These are phyloP conservation scores for Kregervanrija fluxuum DNA, from an alignment of 805 yeast genomes.

Conservation along the genomic window DNA sequence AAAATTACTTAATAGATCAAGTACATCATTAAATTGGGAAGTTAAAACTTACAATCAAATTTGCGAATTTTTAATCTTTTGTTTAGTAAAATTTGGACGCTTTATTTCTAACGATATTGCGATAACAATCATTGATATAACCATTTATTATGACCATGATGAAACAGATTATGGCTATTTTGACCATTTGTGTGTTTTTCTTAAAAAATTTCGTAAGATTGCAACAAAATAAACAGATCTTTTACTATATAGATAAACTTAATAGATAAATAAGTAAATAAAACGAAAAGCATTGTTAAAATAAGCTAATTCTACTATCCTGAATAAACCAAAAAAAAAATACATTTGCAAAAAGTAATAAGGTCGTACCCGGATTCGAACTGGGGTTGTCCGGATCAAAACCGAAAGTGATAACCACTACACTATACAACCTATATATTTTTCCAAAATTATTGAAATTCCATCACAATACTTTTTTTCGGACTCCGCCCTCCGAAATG, in stretches of 20 bases:
- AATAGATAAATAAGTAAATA: no score
- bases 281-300: no score
- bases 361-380: slow-evolving; percentile 84
- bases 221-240: no score
- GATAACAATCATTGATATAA: slow-evolving; percentile 29
- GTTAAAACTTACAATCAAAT: slow-evolving; percentile 19
- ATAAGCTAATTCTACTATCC: no score
- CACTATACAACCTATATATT: slow-evolving; percentile 43
- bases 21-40: slow-evolving; percentile 23
- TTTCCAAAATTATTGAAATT: no score
- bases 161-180: slow-evolving; percentile 22
- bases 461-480: no score
- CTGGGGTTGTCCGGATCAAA: slow-evolving; percentile 79
- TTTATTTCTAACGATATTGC: slow-evolving; percentile 34
- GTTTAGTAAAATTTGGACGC: slow-evolving; percentile 34
- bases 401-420: slow-evolving; percentile 79
- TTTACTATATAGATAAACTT: no score
- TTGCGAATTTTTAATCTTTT: slow-evolving; percentile 28
- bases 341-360: slow-evolving; percentile 11
- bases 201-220: not conserved
- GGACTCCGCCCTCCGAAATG: no score
- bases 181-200: slow-evolving; percentile 15
- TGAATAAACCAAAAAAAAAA: no score
- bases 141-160: slow-evolving; percentile 19
- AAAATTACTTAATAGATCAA: slow-evolving; percentile 13